Evolutionary conservation across 2,329 filamentous ascomycete genomes (phyloP), one percentile per base, ranked within the genome.

Genomic region (Arthrobotrys sinensis): DNA sequence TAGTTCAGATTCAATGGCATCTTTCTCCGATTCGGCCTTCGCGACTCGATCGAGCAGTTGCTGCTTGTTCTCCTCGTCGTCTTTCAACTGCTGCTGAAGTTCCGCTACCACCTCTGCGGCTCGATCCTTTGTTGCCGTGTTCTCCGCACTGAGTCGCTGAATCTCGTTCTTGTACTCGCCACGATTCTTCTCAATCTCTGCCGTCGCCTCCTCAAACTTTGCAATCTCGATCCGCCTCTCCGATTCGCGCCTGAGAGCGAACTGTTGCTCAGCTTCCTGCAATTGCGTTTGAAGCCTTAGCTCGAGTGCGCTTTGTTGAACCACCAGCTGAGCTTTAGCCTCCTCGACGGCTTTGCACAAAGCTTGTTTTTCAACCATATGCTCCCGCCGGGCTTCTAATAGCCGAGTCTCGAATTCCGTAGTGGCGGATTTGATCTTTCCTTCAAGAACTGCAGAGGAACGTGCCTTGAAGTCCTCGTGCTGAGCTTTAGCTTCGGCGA

Each of bases 41-140:
- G 73, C 73, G 32, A 77, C 66, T 24, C 73, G 55, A 48, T 77
- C 73, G 10, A 77, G 66, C 11, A 77, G 62, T 14, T 77, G 73
- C 38, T 77, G 73, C 36, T 77, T 77, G 34, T 38, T 71, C 34
- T 77, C 73, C 24, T 77, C 73, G 4, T 77, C 73, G 11, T 77
- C 73, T 7, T 67, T 71, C 14, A 77, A 45, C 19, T 71, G 73
- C 14, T 71, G 66, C 43, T 77, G 73, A 34, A 77, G 73, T 12
- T 77, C 73, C 1, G 73, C 69, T 12, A 77, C 66, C 5, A 77
- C 45, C 21, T 71, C 28, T n/a, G 73, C 73, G 0, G 66, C 73
- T 43, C 66, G 57, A 36, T 77, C 57, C 32, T 77, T 77, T 12
- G 73, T 77, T 24, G 57, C 34, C 32, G 60, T 53, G 24, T 65